Conservation (phyloP, 768 basidiomycete species). For the Ramaria rubella region DNA sequence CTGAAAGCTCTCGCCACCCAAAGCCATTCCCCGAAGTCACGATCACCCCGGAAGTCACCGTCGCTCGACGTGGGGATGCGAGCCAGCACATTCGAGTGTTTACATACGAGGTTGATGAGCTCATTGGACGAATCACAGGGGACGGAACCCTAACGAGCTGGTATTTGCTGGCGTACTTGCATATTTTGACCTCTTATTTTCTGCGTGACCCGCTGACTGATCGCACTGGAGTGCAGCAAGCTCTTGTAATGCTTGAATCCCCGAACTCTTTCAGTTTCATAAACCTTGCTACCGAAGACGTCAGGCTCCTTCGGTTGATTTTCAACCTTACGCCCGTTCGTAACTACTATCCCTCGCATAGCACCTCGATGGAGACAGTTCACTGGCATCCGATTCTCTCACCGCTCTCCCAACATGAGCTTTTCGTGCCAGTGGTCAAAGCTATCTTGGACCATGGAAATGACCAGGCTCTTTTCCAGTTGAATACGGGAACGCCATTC, state of each 20-base stretch:
- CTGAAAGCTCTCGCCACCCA: slow-evolving; percentile 14
- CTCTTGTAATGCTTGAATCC: slow-evolving; percentile 33
- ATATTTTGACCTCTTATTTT: slow-evolving; percentile 39
- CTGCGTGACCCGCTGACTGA: slow-evolving; percentile 38
- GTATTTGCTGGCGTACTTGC: slow-evolving; percentile 37
- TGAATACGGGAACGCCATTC: background rate
- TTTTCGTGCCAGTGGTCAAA: background rate
- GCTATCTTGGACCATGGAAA: background rate
- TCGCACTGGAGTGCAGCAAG: slow-evolving; percentile 40
- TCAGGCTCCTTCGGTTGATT: slow-evolving; percentile 28
- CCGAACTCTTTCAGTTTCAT: slow-evolving; percentile 36
- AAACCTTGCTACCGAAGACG: slow-evolving; percentile 25
- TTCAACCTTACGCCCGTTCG: slow-evolving; percentile 29
- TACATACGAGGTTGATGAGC: slow-evolving; percentile 24
- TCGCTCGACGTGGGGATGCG: no score
- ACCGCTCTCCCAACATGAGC: slow-evolving; percentile 26
- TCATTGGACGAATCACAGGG: slow-evolving; percentile 25
- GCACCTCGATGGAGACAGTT: slow-evolving; percentile 35
- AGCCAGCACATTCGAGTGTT: background rate
- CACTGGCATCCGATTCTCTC: slow-evolving; percentile 23
- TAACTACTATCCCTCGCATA: slow-evolving; percentile 33
- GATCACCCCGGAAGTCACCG: background rate
- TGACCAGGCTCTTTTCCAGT: background rate
- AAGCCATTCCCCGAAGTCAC: slow-evolving; percentile 19
- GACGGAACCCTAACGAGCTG: slow-evolving; percentile 23